Conservation (phyloP, 1,139 yeast species). For the Saccharomyces hybrid region DNA sequence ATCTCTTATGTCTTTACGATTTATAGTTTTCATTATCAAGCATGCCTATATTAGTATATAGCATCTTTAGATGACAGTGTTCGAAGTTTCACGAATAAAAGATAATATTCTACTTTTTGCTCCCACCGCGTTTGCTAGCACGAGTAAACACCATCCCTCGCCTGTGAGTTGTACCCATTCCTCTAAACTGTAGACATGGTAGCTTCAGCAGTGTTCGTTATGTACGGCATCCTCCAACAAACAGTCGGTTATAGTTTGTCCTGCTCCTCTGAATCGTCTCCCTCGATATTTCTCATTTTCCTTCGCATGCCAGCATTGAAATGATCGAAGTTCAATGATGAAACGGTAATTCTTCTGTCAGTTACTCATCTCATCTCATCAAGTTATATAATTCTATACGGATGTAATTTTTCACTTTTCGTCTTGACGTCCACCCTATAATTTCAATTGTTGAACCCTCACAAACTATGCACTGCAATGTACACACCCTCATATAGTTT, state of each 20-base stretch:
- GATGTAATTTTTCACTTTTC: neutral
- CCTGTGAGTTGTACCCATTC: neutral
- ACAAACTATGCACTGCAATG: neutral
- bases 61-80: neutral
- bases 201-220: neutral
- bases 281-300: neutral
- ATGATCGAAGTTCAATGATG: neutral
- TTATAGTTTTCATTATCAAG: neutral
- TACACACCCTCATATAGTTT: neutral
- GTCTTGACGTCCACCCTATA: neutral
- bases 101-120: neutral
- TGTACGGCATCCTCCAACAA: neutral
- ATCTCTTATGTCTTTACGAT: neutral
- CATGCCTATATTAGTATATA: neutral
- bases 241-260: neutral
- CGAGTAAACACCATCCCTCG: neutral
- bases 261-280: neutral
- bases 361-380: neutral
- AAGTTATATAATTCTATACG: neutral
- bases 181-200: neutral
- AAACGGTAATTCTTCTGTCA: neutral
- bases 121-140: neutral
- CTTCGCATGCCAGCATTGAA: neutral
- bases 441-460: neutral
- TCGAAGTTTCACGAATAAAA: neutral